These are phyloP conservation scores for Malassezia sympodialis DNA, from an alignment of 1,284 basidiomycete genomes.

Conservation along the genomic window DNA sequence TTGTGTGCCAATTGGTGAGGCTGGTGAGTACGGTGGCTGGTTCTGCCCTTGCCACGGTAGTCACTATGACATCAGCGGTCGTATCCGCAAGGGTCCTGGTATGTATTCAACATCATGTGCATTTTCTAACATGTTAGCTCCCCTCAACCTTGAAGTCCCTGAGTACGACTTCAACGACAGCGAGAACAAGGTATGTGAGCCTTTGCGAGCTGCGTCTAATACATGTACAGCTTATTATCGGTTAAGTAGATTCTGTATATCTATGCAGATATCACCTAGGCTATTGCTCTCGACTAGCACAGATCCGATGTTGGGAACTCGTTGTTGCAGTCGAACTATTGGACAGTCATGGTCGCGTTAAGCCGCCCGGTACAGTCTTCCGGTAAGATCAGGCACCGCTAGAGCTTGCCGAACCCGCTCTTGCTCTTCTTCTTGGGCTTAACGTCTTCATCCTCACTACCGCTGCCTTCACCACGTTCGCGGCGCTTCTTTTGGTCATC, in stretches of 20 bases:
- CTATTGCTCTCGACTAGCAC: neutral
- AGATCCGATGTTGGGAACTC: neutral
- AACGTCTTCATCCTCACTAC: conserved; percentile 21
- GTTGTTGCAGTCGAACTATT: neutral
- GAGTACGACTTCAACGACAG: conserved; percentile 48
- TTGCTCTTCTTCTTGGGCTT: conserved; percentile 16
- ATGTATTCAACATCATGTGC: neutral
- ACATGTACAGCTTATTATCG: conserved; percentile 13
- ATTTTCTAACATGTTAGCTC: conserved; percentile 49
- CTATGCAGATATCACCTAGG: neutral
- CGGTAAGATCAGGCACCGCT: neutral
- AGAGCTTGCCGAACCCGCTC: neutral
- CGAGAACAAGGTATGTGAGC: conserved; percentile 54
- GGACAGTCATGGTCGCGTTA: neutral
- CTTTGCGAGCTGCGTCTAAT: neutral
- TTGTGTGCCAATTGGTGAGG: conserved; percentile 92
- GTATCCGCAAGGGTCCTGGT: conserved; percentile 72
- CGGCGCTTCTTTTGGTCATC: conserved; percentile 38
- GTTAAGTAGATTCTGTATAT: conserved; percentile 10
- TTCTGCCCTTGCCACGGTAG: conserved; percentile 79
- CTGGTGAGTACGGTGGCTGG: conserved; percentile 79
- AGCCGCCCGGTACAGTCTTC: neutral
- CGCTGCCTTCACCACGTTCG: conserved; percentile 27
- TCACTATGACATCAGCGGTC: conserved; percentile 89
- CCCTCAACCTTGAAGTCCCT: conserved; percentile 74